Base-by-base conservation (phyloP, 176 grass and related monocot genomes). In the Oryza officinalis region DNA sequence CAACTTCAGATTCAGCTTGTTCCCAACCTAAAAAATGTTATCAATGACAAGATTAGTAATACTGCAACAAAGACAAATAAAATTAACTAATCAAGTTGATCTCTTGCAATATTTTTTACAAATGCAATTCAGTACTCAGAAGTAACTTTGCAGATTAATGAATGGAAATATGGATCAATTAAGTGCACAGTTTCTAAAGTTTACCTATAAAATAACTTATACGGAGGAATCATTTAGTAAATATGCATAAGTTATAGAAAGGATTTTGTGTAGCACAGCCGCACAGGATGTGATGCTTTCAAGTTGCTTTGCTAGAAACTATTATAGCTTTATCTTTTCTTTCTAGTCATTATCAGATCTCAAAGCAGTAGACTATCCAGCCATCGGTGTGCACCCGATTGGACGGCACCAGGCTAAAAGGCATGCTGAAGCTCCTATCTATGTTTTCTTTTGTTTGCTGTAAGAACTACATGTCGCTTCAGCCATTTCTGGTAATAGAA, bases 1-100 rank as follows among this genome's bases (percentile, higher is more conserved):
- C 74, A 80, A 87, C 91, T 90, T 99, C 97, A 46, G 60, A 72
- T 85, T 96, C 97, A 63, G 97, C 93, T 78, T 95, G 89, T 82
- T 99, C 97, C 97, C 97, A 99, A 69, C 97, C 93, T 99, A 87
- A 37, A 83, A 79, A 49, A 59, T 65, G n/a, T 72, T 63, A 74
- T 69, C 50, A 27, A 82, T 13, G 6, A 83, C 27, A 69, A 74
- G 35, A 2, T 63, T 68, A 74, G 73, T 69, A 86, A 72, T 40
- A 79, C 8, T 10, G 75, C 23, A n/a, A 49, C 74, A 86, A 38
- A 28, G 4, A 80, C 69, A 74, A 82, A 77, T 54, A 82, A 86
- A 60, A 14, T 44, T 85, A 28, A 67, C 35, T 69, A 47, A 61
- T 67, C 67, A 4, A 76, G 37, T 37, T 28, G 14, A 67, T 43